Evolutionary conservation across 1,284 basidiomycete genomes (phyloP).

Genomic region (Moniliella sp.): DNA sequence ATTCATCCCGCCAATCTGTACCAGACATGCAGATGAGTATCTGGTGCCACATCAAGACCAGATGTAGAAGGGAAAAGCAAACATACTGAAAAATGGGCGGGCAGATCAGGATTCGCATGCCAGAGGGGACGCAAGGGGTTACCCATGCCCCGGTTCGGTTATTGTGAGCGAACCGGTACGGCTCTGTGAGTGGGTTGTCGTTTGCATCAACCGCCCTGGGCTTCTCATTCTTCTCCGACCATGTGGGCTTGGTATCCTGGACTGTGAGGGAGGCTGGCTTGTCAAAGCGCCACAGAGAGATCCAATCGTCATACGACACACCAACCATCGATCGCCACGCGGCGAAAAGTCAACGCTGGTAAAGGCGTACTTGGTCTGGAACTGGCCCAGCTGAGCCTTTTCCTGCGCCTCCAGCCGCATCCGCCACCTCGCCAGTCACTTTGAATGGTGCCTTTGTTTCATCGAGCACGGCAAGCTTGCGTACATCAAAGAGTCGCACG

Average conservation of each 20-base stretch:
- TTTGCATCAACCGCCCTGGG: background rate
- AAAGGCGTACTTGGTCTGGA: constrained; percentile 15
- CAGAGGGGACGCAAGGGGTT: constrained; percentile 27
- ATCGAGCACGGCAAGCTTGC: constrained; percentile 10
- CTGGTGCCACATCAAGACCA: background rate
- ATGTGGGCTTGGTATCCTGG: constrained; percentile 1
- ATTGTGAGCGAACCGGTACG: constrained; percentile 17
- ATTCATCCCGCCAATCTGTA: constrained; percentile 24
- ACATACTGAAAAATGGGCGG: constrained; percentile 17
- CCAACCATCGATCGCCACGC: constrained; percentile 16
- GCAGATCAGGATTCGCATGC: constrained; percentile 13
- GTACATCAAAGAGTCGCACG: constrained; percentile 23
- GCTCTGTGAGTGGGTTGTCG: constrained; percentile 9
- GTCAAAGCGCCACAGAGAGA: constrained; percentile 3
- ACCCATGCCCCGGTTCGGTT: constrained; percentile 32
- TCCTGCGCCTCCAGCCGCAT: constrained; percentile 7
- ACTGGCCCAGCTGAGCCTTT: constrained; percentile 9
- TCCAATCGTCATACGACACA: constrained; percentile 25
- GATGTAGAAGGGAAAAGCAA: no score
- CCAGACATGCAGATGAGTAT: background rate
- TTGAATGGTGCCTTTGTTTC: constrained; percentile 7
- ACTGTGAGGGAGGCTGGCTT: constrained; percentile 1
- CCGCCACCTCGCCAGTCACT: no score
- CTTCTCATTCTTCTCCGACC: background rate
- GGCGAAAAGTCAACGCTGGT: constrained; percentile 27